Base-by-base conservation (phyloP, 1,139 yeast species). In the Protomyces macrosporus region DNA sequence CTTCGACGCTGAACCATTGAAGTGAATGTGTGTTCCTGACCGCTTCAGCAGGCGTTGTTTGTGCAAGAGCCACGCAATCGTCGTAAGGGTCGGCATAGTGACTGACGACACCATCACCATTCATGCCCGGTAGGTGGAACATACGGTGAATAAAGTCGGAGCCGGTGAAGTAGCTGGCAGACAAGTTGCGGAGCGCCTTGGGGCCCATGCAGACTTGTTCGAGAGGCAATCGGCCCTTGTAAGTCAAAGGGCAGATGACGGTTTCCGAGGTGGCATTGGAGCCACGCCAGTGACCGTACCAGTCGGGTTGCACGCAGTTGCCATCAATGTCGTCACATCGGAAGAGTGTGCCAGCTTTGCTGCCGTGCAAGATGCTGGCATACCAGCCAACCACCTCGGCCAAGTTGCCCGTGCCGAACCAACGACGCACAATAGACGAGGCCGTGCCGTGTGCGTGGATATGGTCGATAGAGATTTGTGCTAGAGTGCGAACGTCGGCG, bases 281-380 rank as follows among this genome's bases (percentile, higher is more conserved):
- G 14, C 53, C 53, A 33, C 53, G 53, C 53, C 53, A 50, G 37
- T 50, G 53, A 33, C 53, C 53, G n/a, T 12, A 5, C 53, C 53
- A 50, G 2, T 16, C 53, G 6, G n/a, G 23, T n/a, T 50, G 53
- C 10, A 9, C 14, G 37, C 53, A 50, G 35, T 50, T 50, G 53
- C 16, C 16, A 34, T 50, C 53, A 12, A 34, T 14, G n/a, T 50
- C 14, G 53, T 50, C 53, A 35, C 53, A 50, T 32, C 53, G 53
- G 35, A 50, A 50, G 14, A 50, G 32, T 3, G 23, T 16, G 9
- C 37, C 53, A 14, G 35, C 12, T 32, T 50, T 50, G 53, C 30
- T 34, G 30, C 36, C 37, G 16, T 16, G 16, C 37, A 32, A 12
- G 53, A 30, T 30, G 12, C 16, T 7, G 4, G 16, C 16, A 16